phyloP scores from a whole-genome alignment of 208 protist species.

The Histomonas meleagridis region DNA sequence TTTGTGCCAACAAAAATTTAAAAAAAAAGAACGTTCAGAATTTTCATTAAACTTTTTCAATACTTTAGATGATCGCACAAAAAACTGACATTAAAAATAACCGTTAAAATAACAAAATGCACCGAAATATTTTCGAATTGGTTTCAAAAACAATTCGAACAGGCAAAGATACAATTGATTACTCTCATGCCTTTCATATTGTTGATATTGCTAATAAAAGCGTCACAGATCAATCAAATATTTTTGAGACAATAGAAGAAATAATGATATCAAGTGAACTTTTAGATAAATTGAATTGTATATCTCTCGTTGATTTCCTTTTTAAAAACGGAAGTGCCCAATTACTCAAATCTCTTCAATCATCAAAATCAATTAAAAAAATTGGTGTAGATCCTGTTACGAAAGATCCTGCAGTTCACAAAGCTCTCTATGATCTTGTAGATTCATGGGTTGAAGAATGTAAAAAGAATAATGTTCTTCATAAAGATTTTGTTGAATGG shows the following conservation, averaged over 20 bases:
- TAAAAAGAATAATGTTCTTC: not conserved
- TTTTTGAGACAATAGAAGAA: not conserved
- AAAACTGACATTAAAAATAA: too few relatives aligned
- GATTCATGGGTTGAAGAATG: not conserved
- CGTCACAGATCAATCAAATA: not conserved
- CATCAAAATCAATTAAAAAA: not conserved
- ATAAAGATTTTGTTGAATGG: not conserved
- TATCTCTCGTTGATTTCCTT: not conserved
- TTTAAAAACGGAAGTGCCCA: not conserved
- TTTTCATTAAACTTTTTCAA: too few relatives aligned
- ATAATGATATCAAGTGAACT: not conserved
- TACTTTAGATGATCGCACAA: too few relatives aligned
- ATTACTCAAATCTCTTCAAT: not conserved
- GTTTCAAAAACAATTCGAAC: too few relatives aligned
- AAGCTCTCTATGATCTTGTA: not conserved
- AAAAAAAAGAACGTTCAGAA: too few relatives aligned
- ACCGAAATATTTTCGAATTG: too few relatives aligned
- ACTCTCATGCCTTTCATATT: not conserved
- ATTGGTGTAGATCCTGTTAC: not conserved
- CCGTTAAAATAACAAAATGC: too few relatives aligned
- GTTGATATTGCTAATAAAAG: not conserved
- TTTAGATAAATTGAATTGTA: not conserved
- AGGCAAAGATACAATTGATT: not conserved
- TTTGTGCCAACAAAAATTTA: too few relatives aligned
- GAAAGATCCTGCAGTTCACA: not conserved